A percentile compares a stretch with the other conserved stretches of the same genome.
Conservation (phyloP, 805 yeast species). For the Metschnikowia rubicola region DNA sequence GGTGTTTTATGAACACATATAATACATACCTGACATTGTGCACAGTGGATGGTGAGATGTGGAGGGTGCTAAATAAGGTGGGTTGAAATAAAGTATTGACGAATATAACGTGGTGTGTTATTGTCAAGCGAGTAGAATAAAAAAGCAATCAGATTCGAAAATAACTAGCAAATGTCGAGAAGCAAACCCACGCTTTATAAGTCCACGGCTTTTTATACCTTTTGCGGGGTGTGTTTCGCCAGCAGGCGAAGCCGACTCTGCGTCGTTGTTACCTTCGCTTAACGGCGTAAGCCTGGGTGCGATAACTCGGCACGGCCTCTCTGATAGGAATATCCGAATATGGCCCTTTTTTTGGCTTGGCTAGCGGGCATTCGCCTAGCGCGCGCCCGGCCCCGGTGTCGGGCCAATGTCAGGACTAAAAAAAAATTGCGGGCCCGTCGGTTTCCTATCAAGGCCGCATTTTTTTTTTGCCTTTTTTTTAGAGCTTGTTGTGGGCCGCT, state of each 20-base stretch:
- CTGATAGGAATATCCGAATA: too few species aligned
- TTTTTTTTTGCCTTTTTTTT: background rate
- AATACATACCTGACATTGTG: slow-evolving; percentile 9
- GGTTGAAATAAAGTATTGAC: too few species aligned
- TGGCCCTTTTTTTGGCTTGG: too few species aligned
- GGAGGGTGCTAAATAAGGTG: too few species aligned
- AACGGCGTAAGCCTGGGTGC: background rate
- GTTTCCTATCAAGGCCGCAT: background rate
- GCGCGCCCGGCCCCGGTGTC: too few species aligned
- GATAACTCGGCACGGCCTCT: background rate
- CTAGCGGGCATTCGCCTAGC: too few species aligned
- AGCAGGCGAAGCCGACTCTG: slow-evolving; percentile 3
- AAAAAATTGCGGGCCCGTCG: background rate
- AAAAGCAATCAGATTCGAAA: background rate
- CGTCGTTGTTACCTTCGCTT: slow-evolving; percentile 12
- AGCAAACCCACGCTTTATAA: background rate
- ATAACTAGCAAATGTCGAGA: background rate
- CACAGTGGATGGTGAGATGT: background rate
- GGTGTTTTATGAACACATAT: background rate
- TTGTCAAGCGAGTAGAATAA: too few species aligned
- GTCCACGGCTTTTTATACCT: background rate
- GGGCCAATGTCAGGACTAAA: too few species aligned
- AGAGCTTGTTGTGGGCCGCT: background rate
- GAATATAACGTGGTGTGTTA: too few species aligned
- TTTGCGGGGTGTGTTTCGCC: slow-evolving; percentile 5